Evolutionary conservation across 495 filamentous ascomycete genomes (phyloP).

Genomic region (Lepraria neglecta): DNA sequence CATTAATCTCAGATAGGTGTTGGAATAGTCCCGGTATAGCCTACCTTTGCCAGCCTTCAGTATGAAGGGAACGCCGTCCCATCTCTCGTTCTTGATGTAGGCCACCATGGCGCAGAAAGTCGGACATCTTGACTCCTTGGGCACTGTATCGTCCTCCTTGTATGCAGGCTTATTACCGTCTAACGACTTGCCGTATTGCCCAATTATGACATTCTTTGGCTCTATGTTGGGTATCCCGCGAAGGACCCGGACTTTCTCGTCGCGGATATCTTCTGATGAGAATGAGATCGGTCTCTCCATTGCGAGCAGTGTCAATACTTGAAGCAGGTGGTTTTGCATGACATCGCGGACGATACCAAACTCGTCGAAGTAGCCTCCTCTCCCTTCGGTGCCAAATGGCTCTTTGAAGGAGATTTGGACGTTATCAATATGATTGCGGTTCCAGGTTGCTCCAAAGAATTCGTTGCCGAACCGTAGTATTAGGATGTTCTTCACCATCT

Average conservation of each 20-base stretch:
- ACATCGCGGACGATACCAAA: conserved; percentile 99
- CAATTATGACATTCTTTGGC: conserved; percentile 99
- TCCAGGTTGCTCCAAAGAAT: conserved; percentile 99
- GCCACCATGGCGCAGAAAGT: conserved; percentile 97
- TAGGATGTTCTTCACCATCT: conserved; percentile 99
- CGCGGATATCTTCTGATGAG: conserved; percentile 95
- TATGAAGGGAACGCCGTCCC: conserved; percentile 99
- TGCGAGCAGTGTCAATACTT: conserved; percentile 90
- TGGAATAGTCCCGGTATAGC: background rate
- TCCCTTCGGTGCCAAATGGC: conserved; percentile 98
- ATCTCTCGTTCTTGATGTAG: conserved; percentile 99
- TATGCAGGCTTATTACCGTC: conserved; percentile 97
- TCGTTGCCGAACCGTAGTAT: conserved; percentile 98
- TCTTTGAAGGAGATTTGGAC: conserved; percentile 98
- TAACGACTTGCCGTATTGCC: conserved; percentile 93
- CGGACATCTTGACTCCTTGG: conserved; percentile 92
- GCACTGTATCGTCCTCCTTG: conserved; percentile 98
- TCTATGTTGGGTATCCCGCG: conserved; percentile 91
- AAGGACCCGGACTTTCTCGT: conserved; percentile 97
- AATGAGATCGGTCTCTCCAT: conserved; percentile 99
- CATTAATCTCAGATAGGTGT: conserved; percentile 12
- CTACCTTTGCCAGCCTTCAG: conserved; percentile 92
- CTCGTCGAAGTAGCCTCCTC: conserved; percentile 98
- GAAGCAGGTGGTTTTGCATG: conserved; percentile 94
- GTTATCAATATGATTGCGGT: conserved; percentile 98